Conservation (phyloP, 495 filamentous ascomycete genomes). For the Durotheca rogersii region DNA sequence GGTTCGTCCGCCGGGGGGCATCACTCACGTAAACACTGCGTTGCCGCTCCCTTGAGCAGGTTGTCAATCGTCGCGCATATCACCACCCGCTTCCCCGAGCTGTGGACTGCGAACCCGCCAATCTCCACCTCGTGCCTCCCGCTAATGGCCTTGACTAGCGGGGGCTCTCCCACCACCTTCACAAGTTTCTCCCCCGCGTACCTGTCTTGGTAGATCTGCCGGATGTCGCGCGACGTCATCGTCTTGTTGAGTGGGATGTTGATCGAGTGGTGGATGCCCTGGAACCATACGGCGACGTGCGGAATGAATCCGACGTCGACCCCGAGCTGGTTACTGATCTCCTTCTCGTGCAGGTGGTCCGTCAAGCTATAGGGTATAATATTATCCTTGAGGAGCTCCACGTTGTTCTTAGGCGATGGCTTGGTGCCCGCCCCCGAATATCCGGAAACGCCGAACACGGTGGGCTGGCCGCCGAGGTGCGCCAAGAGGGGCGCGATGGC, state of each 20-base stretch:
- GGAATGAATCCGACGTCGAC: conserved; percentile 82
- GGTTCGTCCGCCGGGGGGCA: background rate
- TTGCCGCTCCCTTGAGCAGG: conserved; percentile 92
- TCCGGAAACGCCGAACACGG: conserved; percentile 88
- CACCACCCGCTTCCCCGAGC: conserved; percentile 82
- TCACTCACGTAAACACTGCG: conserved; percentile 86
- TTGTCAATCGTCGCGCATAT: conserved; percentile 98
- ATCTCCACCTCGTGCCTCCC: conserved; percentile 93
- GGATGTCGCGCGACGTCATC: conserved; percentile 88
- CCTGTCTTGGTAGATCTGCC: conserved; percentile 91
- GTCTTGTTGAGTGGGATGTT: conserved; percentile 79
- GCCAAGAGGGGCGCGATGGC: conserved; percentile 82
- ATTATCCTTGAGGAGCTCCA: conserved; percentile 82
- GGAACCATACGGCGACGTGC: conserved; percentile 96
- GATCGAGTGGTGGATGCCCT: conserved; percentile 92
- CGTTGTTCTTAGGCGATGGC: conserved; percentile 92
- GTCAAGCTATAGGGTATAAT: conserved; percentile 90
- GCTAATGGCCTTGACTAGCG: conserved; percentile 82
- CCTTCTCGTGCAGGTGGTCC: conserved; percentile 93
- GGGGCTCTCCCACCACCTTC: conserved; percentile 85
- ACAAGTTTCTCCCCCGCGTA: conserved; percentile 95
- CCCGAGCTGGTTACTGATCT: conserved; percentile 80
- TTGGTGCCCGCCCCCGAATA: conserved; percentile 98
- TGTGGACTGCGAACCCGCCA: conserved; percentile 91
- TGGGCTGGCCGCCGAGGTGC: conserved; percentile 77